A percentile compares a stretch with the other conserved stretches of the same genome.
These are phyloP conservation scores for Botrytis sinoallii DNA, from an alignment of 2,329 filamentous ascomycete species.

Conservation along the genomic window DNA sequence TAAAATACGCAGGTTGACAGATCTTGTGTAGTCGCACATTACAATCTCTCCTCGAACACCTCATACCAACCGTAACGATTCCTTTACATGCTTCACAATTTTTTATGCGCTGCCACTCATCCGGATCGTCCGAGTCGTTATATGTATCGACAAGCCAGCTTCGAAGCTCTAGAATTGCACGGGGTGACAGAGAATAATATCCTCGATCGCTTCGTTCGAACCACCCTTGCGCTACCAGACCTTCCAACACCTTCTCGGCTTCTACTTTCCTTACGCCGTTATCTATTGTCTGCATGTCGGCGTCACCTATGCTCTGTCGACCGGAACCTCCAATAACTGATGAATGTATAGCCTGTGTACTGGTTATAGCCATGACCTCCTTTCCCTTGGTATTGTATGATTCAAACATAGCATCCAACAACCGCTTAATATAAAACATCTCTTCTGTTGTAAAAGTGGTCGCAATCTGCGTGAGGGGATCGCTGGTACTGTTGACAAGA, in stretches of 20 bases:
- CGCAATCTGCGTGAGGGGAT: constrained; percentile 80
- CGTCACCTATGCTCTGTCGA: constrained; percentile 31
- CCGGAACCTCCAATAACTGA: constrained; percentile 57
- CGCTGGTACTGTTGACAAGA: constrained; percentile 83
- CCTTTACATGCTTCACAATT: constrained; percentile 86
- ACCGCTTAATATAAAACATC: constrained; percentile 81
- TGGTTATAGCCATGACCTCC: constrained; percentile 79
- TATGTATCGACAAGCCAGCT: constrained; percentile 85
- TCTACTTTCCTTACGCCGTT: constrained; percentile 70
- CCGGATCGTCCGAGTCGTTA: constrained; percentile 65
- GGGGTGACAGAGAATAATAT: constrained; percentile 73
- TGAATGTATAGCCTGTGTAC: constrained; percentile 72
- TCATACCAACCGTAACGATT: constrained; percentile 79
- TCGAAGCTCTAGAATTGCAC: constrained; percentile 80
- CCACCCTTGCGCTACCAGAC: constrained; percentile 78
- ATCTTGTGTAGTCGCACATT: constrained; percentile 70
- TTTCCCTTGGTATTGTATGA: constrained; percentile 75
- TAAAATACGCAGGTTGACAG: constrained; percentile 72
- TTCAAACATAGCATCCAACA: constrained; percentile 91
- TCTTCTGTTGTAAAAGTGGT: constrained; percentile 79
- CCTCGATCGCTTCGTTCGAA: constrained; percentile 69
- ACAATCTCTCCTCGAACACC: constrained; percentile 69
- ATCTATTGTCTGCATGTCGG: constrained; percentile 40
- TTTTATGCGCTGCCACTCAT: constrained; percentile 74
- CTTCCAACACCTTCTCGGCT: constrained; percentile 68